phyloP scores from a whole-genome alignment of 2,329 filamentous ascomycete species.

The Furcasterigmium sp. region DNA sequence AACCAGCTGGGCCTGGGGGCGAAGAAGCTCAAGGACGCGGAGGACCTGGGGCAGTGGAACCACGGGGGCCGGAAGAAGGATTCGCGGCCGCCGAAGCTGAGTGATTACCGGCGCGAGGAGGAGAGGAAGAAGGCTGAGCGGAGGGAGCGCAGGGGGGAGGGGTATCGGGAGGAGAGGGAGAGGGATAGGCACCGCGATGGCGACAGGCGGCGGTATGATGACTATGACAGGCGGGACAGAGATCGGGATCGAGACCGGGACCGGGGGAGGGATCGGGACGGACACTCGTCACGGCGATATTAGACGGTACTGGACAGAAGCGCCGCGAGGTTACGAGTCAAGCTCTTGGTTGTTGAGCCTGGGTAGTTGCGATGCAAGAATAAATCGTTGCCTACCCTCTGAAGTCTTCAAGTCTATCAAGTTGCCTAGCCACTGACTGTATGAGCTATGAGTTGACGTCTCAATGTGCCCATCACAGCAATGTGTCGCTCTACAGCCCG shows the following conservation, averaged over 20 bases:
- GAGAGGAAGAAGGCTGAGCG: conserved; percentile 31
- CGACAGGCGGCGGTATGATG: conserved; percentile 17
- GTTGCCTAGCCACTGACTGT: too few species aligned
- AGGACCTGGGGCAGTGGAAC: conserved; percentile 78
- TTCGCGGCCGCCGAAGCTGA: conserved; percentile 36
- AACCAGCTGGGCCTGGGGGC: conserved; percentile 85
- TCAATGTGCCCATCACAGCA: too few species aligned
- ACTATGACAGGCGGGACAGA: conserved; percentile 22
- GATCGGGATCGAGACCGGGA: conserved; percentile 23
- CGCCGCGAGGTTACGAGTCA: too few species aligned
- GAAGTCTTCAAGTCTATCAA: too few species aligned
- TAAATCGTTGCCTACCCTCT: too few species aligned
- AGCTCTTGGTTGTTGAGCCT: too few species aligned
- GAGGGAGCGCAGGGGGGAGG: conserved; percentile 23
- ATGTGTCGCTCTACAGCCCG: too few species aligned
- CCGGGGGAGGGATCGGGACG: conserved; percentile 13
- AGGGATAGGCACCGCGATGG: conserved; percentile 20
- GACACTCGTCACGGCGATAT: conserved; percentile 3
- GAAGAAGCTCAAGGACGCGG: conserved; percentile 66
- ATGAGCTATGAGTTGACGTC: too few species aligned
- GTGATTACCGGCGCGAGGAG: conserved; percentile 37
- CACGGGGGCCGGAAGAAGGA: conserved; percentile 48
- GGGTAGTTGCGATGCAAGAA: too few species aligned
- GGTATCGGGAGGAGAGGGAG: conserved; percentile 34
- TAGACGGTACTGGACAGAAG: not conserved